Evolutionary conservation across 257 asterid genomes (phyloP).

Genomic region (Paraleonurus japonicus): DNA sequence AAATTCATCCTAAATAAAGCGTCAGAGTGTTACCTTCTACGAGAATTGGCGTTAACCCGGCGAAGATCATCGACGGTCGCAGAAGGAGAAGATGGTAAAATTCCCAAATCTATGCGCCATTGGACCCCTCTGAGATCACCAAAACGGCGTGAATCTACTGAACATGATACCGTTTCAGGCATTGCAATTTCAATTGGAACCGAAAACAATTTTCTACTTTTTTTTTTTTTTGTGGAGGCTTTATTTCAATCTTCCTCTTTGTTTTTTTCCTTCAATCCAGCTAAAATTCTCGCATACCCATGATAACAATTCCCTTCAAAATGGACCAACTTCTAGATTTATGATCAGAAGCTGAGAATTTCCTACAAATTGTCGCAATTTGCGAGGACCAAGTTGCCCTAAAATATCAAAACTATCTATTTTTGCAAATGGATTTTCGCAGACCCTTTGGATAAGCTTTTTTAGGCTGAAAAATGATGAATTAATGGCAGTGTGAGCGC

Average conservation of each 20-base stretch:
- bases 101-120: slow-evolving; percentile 97
- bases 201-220: slow-evolving; percentile 2
- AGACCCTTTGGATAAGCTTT: slow-evolving; percentile 16
- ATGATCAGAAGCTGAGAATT: slow-evolving; percentile 12
- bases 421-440: slow-evolving; percentile 19
- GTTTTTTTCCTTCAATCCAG: slow-evolving; percentile 17
- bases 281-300: slow-evolving; percentile 17
- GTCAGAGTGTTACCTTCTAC: slow-evolving; percentile 63
- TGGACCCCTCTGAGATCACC: slow-evolving; percentile 77
- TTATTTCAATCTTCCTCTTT: background rate
- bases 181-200: slow-evolving; percentile 30
- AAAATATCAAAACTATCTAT: slow-evolving; percentile 19
- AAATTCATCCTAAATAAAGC: background rate
- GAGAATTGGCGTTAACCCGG: slow-evolving; percentile 79
- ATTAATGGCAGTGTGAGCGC: background rate
- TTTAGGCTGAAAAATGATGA: background rate
- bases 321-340: slow-evolving; percentile 15
- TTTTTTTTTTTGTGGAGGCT: background rate
- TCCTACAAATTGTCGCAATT: slow-evolving; percentile 4
- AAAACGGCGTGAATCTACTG: slow-evolving; percentile 40
- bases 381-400: slow-evolving; percentile 15
- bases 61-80: slow-evolving; percentile 82
- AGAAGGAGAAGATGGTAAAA: slow-evolving; percentile 69
- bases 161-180: slow-evolving; percentile 37
- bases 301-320: background rate